A percentile compares a stretch with the other conserved stretches of the same genome.
Conservation (phyloP, 306 rosid genomes). For the Trifolium pratense region DNA sequence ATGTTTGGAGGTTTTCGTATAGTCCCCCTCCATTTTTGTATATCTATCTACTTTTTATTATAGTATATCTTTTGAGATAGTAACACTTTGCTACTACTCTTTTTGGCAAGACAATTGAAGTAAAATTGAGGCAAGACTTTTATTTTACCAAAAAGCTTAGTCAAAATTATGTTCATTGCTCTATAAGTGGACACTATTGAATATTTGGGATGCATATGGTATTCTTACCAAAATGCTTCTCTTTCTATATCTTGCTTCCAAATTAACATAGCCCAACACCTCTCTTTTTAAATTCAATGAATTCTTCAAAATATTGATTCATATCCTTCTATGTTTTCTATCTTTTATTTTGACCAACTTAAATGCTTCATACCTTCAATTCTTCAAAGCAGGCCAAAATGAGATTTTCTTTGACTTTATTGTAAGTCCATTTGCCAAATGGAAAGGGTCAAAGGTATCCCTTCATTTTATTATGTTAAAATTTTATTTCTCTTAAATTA, state of each 20-base stretch:
- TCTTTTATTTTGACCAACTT: conserved; percentile 28
- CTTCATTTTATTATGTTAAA: conserved; percentile 1
- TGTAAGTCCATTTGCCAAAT: conserved; percentile 15
- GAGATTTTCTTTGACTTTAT: conserved; percentile 39
- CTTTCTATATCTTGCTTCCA: background rate
- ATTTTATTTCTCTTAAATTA: background rate
- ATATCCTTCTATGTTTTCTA: background rate
- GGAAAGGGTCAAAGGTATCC: conserved; percentile 39
- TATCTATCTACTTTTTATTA: too few species aligned
- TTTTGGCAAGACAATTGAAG: too few species aligned
- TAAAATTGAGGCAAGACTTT: too few species aligned
- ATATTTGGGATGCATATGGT: too few species aligned
- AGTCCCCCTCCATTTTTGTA: too few species aligned
- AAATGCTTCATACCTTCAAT: conserved; percentile 22
- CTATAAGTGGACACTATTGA: too few species aligned
- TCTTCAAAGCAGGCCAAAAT: conserved; percentile 15
- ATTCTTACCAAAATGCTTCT: too few species aligned
- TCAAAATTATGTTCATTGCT: too few species aligned
- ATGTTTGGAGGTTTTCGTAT: too few species aligned
- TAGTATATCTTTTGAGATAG: too few species aligned
- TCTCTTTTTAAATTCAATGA: background rate
- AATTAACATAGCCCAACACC: background rate
- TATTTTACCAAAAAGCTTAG: too few species aligned
- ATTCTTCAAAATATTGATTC: background rate
- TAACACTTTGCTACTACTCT: too few species aligned